phyloP scores from a whole-genome alignment of 2,329 filamentous ascomycete species.

The Colletotrichum sp. region DNA sequence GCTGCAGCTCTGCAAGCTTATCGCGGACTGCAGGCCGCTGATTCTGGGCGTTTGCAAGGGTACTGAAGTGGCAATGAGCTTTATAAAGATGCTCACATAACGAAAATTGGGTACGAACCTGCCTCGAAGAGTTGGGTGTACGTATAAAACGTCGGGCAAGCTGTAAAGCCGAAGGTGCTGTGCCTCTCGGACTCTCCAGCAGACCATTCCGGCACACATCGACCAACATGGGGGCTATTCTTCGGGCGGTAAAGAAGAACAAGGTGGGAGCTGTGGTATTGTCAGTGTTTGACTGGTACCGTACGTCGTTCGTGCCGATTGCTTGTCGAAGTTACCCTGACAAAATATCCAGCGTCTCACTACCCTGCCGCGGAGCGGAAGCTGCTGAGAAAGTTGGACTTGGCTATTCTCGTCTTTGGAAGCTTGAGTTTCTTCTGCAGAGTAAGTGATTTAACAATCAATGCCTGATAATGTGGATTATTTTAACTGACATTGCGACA shows the following conservation, averaged over 20 bases:
- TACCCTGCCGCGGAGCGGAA: constrained; percentile 29
- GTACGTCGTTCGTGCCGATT: constrained; percentile 18
- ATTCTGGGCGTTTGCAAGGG: not conserved
- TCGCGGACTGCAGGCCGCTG: not conserved
- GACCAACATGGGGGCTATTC: constrained; percentile 8
- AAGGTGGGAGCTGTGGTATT: constrained; percentile 28
- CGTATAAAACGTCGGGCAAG: constrained; percentile 2
- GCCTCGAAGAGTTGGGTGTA: not conserved
- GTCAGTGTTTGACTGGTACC: constrained; percentile 34
- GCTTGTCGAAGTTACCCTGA: not conserved
- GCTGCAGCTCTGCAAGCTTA: not conserved
- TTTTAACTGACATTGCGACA: not conserved
- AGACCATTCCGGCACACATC: too few species aligned
- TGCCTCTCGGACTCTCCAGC: too few species aligned
- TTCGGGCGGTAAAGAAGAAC: constrained; percentile 23
- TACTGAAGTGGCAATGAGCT: not conserved
- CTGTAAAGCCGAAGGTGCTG: not conserved
- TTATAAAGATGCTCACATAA: not conserved
- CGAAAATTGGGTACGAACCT: not conserved
- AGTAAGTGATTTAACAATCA: not conserved
- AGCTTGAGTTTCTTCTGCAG: constrained; percentile 25
- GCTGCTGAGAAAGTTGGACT: constrained; percentile 29
- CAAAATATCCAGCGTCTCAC: constrained; percentile 23
- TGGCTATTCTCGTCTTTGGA: constrained; percentile 23
- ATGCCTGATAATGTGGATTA: not conserved